phyloP scores from a whole-genome alignment of 208 protist species.

The Acanthamoeba polyphaga region DNA sequence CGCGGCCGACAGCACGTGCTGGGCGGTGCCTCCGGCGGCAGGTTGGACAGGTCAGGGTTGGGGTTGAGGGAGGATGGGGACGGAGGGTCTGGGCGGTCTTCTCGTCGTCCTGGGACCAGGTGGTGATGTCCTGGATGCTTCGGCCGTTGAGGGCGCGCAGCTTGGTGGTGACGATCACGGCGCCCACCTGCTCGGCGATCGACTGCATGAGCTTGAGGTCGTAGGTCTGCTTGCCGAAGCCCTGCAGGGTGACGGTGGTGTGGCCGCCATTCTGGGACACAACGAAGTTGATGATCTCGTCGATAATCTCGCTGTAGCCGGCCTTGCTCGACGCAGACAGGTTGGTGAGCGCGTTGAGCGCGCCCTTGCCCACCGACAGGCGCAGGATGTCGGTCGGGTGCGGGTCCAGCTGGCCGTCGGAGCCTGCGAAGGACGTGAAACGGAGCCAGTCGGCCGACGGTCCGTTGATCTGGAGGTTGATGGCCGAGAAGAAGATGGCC shows the following conservation, averaged over 20 bases:
- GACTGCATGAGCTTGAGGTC: neutral
- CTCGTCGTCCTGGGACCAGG: neutral
- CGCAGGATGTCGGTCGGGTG: conserved; percentile 21
- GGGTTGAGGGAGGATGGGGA: neutral
- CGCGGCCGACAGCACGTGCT: neutral
- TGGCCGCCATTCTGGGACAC: conserved; percentile 1
- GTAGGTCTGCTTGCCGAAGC: neutral
- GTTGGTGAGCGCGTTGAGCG: neutral
- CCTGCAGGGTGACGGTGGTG: neutral
- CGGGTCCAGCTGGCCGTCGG: neutral
- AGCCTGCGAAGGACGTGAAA: neutral
- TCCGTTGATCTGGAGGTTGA: neutral
- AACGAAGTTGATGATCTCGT: conserved; percentile 15
- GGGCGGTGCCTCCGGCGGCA: neutral
- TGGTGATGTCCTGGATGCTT: conserved; percentile 26
- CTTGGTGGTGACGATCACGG: neutral
- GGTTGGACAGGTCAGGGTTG: neutral
- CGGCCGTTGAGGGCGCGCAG: neutral
- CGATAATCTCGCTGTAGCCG: neutral
- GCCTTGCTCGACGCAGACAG: neutral
- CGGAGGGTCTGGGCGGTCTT: neutral
- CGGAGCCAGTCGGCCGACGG: conserved; percentile 1
- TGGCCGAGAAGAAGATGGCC: conserved; percentile 24
- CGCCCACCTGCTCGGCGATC: neutral
- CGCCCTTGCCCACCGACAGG: conserved; percentile 1